Conservation (phyloP, 805 yeast genomes). For the Candida loeiensis region DNA sequence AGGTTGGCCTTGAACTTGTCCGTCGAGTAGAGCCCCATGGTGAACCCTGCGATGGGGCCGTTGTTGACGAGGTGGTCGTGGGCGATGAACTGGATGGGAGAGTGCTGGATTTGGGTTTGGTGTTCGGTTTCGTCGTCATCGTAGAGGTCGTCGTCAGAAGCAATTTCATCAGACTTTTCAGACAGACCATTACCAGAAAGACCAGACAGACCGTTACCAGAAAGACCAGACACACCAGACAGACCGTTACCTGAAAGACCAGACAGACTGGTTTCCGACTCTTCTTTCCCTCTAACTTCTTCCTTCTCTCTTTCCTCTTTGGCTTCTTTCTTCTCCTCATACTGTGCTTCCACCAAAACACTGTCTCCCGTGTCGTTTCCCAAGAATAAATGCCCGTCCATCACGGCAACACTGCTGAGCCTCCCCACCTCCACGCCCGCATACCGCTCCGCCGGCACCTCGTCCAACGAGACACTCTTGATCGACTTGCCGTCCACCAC, state of each 20-base stretch:
- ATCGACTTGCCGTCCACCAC: conserved; percentile 43
- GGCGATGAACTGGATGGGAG: conserved; percentile 33
- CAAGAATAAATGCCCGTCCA: conserved; percentile 50
- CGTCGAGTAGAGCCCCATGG: conserved; percentile 58
- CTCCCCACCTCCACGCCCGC: conserved; percentile 33
- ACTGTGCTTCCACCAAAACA: conserved; percentile 43
- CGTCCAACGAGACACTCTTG: conserved; percentile 30
- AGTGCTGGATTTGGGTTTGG: conserved; percentile 10
- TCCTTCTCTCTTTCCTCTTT: conserved; percentile 6
- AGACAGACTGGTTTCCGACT: no score
- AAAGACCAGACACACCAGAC: no score
- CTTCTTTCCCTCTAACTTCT: conserved; percentile 1
- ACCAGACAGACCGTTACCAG: no score
- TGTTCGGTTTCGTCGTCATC: conserved; percentile 8
- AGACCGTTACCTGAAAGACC: no score
- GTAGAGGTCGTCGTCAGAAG: conserved; percentile 30
- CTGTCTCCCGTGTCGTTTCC: conserved; percentile 62
- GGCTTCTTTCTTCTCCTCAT: conserved; percentile 11
- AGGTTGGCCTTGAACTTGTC: conserved; percentile 57
- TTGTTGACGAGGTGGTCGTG: conserved; percentile 56
- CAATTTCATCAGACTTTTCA: conserved; percentile 22
- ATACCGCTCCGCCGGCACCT: conserved; percentile 22
- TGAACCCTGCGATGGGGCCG: conserved; percentile 72
- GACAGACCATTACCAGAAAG: no score
- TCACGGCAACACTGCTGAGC: conserved; percentile 40